Evolutionary conservation across 2,329 filamentous ascomycete genomes (phyloP).

Genomic region (Macroventuria anomochaeta): DNA sequence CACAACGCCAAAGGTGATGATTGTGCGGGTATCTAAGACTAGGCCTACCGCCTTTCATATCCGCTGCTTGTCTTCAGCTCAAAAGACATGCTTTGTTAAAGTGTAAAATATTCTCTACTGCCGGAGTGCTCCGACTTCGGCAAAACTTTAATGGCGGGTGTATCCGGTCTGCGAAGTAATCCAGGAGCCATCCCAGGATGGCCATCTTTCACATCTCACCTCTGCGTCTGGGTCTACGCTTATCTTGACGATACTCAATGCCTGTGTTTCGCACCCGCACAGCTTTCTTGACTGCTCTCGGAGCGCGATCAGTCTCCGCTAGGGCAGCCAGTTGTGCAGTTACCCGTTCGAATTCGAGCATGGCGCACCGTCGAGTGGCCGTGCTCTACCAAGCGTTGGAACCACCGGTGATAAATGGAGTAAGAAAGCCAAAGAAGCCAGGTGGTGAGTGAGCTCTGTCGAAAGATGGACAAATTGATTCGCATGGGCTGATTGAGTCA

Average conservation of each 20-base stretch:
- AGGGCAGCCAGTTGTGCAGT: too few relatives aligned
- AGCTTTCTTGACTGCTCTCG: not conserved
- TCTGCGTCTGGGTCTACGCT: too few relatives aligned
- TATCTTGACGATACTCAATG: not conserved
- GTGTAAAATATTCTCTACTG: not conserved
- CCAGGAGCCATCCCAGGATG: too few relatives aligned
- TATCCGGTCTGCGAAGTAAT: not conserved
- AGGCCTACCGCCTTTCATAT: too few relatives aligned
- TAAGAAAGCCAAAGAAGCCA: conserved; percentile 58
- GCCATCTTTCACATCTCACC: not conserved
- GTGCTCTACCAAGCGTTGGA: conserved; percentile 57
- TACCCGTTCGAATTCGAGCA: not conserved
- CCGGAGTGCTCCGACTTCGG: conserved; percentile 1
- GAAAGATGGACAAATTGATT: not conserved
- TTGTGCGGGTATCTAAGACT: not conserved
- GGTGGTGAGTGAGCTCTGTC: conserved; percentile 41
- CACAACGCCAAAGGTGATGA: not conserved
- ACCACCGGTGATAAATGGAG: conserved; percentile 56
- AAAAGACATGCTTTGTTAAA: not conserved
- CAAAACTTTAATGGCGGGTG: not conserved
- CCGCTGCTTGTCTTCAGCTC: not conserved
- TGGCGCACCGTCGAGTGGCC: conserved; percentile 44
- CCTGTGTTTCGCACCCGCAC: not conserved
- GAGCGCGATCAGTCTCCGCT: too few relatives aligned
- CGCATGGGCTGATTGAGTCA: not conserved